A percentile compares a stretch with the other conserved stretches of the same genome.
Conservation (phyloP, 306 rosid genomes). For the Leucaena leucocephala region DNA sequence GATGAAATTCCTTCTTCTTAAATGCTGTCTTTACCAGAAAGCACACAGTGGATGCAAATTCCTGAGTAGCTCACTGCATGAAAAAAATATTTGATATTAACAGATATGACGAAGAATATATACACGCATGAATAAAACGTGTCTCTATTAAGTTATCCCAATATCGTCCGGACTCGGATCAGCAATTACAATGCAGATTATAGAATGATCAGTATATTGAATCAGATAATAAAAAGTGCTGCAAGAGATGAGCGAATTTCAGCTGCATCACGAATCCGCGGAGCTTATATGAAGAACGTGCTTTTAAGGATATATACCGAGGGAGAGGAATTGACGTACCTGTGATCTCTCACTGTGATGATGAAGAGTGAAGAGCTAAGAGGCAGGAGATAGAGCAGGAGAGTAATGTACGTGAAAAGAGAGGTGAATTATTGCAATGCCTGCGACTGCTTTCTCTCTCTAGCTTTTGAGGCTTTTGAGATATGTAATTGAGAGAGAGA, state of each 20-base stretch:
- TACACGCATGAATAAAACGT: constrained; percentile 13
- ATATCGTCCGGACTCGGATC: constrained; percentile 39
- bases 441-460: constrained; percentile 61
- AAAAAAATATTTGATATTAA: constrained; percentile 3
- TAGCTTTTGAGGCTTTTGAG: constrained; percentile 80
- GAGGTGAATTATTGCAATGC: constrained; percentile 78
- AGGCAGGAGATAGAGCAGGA: constrained; percentile 36
- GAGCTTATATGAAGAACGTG: constrained; percentile 6
- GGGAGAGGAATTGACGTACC: constrained; percentile 51
- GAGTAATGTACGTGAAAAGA: constrained; percentile 47
- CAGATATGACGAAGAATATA: constrained; percentile 30
- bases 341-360: constrained; percentile 55
- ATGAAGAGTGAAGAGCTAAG: constrained; percentile 30
- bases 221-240: not conserved
- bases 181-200: constrained; percentile 19
- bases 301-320: constrained; percentile 6
- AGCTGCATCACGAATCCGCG: constrained; percentile 25
- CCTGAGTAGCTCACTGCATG: constrained; percentile 46
- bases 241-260: constrained; percentile 47
- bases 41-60: constrained; percentile 44
- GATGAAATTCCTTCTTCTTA: constrained; percentile 45
- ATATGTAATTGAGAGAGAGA: constrained; percentile 51
- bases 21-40: constrained; percentile 30
- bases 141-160: constrained; percentile 22
- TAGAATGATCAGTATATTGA: constrained; percentile 22